Evolutionary conservation across 2,329 filamentous ascomycete species (phyloP), one percentile per base, ranked within the genome.

Genomic region (Penicillium psychrosexuale): DNA sequence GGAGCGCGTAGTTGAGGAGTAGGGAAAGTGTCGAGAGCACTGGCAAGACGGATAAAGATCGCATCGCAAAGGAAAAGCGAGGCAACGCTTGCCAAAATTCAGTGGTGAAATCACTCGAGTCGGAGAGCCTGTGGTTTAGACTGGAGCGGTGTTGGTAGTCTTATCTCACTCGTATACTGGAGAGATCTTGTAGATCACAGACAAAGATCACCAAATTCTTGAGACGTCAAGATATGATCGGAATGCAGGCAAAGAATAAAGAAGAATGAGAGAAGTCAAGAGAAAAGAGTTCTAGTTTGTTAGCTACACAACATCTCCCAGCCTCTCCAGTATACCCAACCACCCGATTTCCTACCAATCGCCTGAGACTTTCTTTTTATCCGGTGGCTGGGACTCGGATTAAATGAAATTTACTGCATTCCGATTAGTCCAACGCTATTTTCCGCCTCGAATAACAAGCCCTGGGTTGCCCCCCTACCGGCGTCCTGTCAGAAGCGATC

Each of bases 251-350:
- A 51, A 28, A 53, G 28, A 53, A 47, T 13, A 44, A 42, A 52
- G 28, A 55, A 53, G 55, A 47, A 55, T 52, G 52, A 51, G 48
- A 57, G 49, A 55, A 56, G 34, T 58, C 43, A 61, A 36, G 39
- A 58, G 37, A 36, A 48, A 53, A 48, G 30, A 59, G 51, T 57
- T 45, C 59, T 53, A 57, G 43, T 56, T 43, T 43, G 47, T 49
- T 49, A 47, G 53, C 56, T 46, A 38, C 46, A 42, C 46, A 44
- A 27, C 31, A 36, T 46, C 49, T 66, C 69, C 69, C 69, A 71
- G 69, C 69, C 69, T 66, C 53, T 33, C 51, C 43, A 24, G 47
- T 61, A 63, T 61, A 67, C 68, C 69, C 69, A 71, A 69, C 69
- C 68, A 70, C 69, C 69, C 61, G 50, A 69, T 67, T 72, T 71